Conservation (phyloP, 1,284 basidiomycete species). For the Mycosarcoma mackinlayi region DNA sequence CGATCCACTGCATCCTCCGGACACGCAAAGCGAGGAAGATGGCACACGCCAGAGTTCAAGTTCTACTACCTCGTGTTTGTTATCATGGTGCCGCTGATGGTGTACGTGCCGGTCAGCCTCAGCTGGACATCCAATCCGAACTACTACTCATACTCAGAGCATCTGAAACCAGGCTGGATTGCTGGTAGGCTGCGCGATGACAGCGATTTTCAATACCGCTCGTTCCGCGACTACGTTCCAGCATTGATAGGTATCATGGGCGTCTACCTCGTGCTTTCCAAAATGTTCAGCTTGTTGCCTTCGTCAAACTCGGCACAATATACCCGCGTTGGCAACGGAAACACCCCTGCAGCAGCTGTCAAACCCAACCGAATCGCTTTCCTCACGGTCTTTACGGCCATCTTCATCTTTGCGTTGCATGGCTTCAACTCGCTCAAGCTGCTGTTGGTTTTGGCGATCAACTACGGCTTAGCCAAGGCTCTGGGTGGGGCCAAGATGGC, state of each 20-base stretch:
- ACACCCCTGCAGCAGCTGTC: background rate
- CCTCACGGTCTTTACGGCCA: constrained; percentile 73
- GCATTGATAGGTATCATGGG: constrained; percentile 60
- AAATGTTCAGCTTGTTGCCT: constrained; percentile 49
- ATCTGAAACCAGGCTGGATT: constrained; percentile 74
- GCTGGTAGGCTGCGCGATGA: constrained; percentile 69
- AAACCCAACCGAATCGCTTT: constrained; percentile 72
- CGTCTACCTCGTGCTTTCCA: constrained; percentile 61
- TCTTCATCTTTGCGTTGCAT: constrained; percentile 83
- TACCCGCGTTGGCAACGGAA: constrained; percentile 11
- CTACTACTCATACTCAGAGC: constrained; percentile 74
- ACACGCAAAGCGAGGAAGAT: constrained; percentile 70
- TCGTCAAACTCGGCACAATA: constrained; percentile 10
- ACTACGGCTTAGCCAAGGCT: constrained; percentile 75
- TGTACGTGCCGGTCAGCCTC: constrained; percentile 81
- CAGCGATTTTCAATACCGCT: constrained; percentile 69
- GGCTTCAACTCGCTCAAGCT: constrained; percentile 87
- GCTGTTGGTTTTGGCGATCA: constrained; percentile 76
- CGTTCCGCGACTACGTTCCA: constrained; percentile 67
- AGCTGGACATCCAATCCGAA: constrained; percentile 81
- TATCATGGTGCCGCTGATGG: constrained; percentile 80
- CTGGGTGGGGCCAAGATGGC: constrained; percentile 68
- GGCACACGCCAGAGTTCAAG: constrained; percentile 85
- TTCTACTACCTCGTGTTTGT: constrained; percentile 78
- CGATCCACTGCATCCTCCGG: background rate